These are phyloP conservation scores for Apiospora hydei DNA, from an alignment of 2,329 filamentous ascomycete genomes.

Conservation along the genomic window DNA sequence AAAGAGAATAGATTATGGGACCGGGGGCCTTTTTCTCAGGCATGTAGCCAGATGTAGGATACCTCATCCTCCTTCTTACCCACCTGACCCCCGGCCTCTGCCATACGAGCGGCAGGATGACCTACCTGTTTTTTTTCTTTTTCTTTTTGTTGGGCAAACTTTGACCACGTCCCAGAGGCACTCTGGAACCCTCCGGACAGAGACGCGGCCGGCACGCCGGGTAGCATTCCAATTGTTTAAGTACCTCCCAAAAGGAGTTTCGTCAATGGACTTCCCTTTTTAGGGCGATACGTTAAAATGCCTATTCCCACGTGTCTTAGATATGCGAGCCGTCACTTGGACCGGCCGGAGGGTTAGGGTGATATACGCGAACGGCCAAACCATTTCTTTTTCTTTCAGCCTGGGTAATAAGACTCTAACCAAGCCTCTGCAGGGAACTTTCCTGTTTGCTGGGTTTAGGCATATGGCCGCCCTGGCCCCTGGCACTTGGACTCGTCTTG, in stretches of 20 bases:
- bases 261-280: not conserved
- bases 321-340: not conserved
- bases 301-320: not conserved
- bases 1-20: not conserved
- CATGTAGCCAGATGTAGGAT: not conserved
- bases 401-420: no score
- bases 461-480: not conserved
- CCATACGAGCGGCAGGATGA: not conserved
- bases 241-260: not conserved
- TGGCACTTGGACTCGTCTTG: not conserved
- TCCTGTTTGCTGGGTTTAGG: not conserved
- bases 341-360: not conserved
- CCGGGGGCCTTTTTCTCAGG: not conserved
- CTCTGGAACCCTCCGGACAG: not conserved
- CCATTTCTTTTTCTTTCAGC: not conserved
- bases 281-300: not conserved
- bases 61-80: not conserved
- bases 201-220: not conserved
- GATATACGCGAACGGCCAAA: not conserved
- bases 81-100: not conserved
- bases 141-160: not conserved
- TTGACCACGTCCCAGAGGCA: not conserved
- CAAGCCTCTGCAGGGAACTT: not conserved
- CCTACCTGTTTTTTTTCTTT: not conserved
- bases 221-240: not conserved